A percentile compares a stretch with the other conserved stretches of the same genome.
Conservation (phyloP, 2,329 filamentous ascomycete genomes). For the Colletotrichum godetiae region DNA sequence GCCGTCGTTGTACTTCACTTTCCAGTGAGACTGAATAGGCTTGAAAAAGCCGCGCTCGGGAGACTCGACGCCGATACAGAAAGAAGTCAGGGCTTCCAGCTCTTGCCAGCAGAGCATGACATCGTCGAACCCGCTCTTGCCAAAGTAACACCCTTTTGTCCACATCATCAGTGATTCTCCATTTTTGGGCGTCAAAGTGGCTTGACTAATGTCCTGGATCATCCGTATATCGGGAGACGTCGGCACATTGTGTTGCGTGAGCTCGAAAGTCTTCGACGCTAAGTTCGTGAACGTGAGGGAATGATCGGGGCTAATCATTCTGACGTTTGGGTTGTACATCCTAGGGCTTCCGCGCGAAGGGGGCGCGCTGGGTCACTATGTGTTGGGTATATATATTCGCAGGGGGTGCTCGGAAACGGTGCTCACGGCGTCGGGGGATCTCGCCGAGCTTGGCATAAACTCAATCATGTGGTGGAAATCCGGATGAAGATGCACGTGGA, state of each 20-base stretch:
- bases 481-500: neutral
- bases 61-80: constrained; percentile 29
- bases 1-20: constrained; percentile 29
- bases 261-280: constrained; percentile 22
- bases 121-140: constrained; percentile 22
- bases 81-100: constrained; percentile 26
- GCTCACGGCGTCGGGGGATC: neutral
- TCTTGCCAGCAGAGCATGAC: constrained; percentile 28
- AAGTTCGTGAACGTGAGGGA: constrained; percentile 19
- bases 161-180: constrained; percentile 12
- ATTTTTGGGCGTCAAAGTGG: neutral
- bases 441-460: neutral
- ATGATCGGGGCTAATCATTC: constrained; percentile 22
- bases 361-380: neutral
- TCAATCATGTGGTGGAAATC: neutral
- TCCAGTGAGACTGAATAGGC: constrained; percentile 25
- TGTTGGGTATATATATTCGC: neutral
- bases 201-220: neutral
- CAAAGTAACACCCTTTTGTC: constrained; percentile 30
- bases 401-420: too few species aligned
- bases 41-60: constrained; percentile 28
- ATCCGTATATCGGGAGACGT: constrained; percentile 13
- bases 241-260: neutral
- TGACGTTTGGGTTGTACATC: neutral
- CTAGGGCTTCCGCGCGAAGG: too few species aligned